Evolutionary conservation across 805 yeast genomes (phyloP), one percentile per base, ranked within the genome.

Genomic region (Ogataea sp.): DNA sequence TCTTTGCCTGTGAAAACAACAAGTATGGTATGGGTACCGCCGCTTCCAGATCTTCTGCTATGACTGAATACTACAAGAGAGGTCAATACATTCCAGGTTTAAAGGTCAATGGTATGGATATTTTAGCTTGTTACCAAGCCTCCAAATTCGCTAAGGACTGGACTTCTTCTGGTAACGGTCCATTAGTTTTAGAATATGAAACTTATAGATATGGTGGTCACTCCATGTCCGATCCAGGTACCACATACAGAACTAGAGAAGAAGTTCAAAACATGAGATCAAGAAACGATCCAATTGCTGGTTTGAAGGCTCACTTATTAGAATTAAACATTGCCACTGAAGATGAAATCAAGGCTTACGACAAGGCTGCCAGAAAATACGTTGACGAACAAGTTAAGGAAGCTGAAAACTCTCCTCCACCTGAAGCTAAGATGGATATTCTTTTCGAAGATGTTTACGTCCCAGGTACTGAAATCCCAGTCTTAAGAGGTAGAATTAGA

Each of bases 151-250:
- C 97, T 59, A 89, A 88, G 73, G 96, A 90, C 67, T 93, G 95
- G 96, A 73, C 85, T 65, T 73, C 83, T 46, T 70, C 80, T 45
- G 96, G 96, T 59, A 89, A 90, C 59, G 98, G 97, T 49, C 98
- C 98, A 49, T 68, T 93, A 52, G 96, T 93, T 39, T 61, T 93
- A 53, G 98, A 93, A 75, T 93, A 83, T 70, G 97, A 89, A 73
- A 93, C 98, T 55, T 93, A 93, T 73, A 84, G 98, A 77, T 93
- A 93, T 66, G 97, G 97, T 74, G 98, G 98, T 67, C 98, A 93
- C 80, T 93, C 98, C 53, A 93, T 93, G 97, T 90, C 97, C 53
- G 98, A 93, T 71, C 98, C 98, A 59, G 98, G 98, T 77, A 93
- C 98, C 66, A 93, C 98, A 51, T 93, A 93, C 82, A 84, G 98